Evolutionary conservation across 306 rosid genomes (phyloP).

Genomic region (Cotoneaster glaucophyllus): DNA sequence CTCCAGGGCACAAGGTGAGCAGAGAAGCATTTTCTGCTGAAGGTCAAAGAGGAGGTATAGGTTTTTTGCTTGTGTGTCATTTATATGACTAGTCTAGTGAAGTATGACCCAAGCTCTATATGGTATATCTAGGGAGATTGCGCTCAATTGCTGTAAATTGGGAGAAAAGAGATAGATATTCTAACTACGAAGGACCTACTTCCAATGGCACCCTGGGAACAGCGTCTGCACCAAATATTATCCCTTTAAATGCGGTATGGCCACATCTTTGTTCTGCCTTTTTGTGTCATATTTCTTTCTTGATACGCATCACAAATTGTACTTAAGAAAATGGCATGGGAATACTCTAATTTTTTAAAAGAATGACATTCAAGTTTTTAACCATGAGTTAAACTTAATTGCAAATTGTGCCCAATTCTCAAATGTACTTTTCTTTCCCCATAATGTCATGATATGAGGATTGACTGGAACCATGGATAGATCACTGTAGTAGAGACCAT

Average conservation of each 20-base stretch:
- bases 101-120: conserved; percentile 14
- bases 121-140: conserved; percentile 54
- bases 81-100: conserved; percentile 13
- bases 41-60: conserved; percentile 68
- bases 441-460: background rate
- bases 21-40: conserved; percentile 56
- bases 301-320: background rate
- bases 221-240: conserved; percentile 38
- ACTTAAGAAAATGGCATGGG: background rate
- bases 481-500: background rate
- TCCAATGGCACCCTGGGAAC: conserved; percentile 50
- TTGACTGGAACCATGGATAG: background rate
- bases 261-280: conserved; percentile 13
- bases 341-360: background rate
- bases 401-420: background rate
- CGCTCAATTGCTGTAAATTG: conserved; percentile 58
- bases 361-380: background rate
- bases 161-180: conserved; percentile 77
- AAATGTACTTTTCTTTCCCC: background rate
- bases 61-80: conserved; percentile 16
- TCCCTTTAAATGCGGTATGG: conserved; percentile 55
- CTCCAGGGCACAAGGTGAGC: conserved; percentile 49
- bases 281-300: conserved; percentile 12
- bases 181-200: conserved; percentile 53
- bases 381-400: background rate